A percentile compares a stretch with the other conserved stretches of the same genome.
These are phyloP conservation scores for Tothia fuscella DNA, from an alignment of 2,329 filamentous ascomycete genomes.

Conservation along the genomic window DNA sequence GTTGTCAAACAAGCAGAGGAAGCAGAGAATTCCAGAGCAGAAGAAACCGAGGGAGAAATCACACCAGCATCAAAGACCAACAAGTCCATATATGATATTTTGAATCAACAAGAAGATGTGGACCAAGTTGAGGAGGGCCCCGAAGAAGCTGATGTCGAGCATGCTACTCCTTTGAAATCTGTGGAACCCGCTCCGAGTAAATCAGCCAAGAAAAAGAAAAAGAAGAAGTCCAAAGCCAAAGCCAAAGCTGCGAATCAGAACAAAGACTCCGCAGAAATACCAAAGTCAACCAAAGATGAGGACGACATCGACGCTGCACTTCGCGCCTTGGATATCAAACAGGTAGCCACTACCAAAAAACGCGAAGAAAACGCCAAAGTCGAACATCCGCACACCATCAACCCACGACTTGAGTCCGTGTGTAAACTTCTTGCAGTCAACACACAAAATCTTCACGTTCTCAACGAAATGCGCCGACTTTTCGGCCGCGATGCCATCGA, in stretches of 20 bases:
- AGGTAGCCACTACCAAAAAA: not conserved
- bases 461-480: conserved; percentile 78
- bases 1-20: conserved; percentile 28
- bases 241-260: conserved; percentile 17
- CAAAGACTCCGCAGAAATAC: conserved; percentile 14
- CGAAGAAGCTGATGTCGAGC: conserved; percentile 29
- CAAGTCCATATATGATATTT: conserved; percentile 3
- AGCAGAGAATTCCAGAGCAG: conserved; percentile 13
- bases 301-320: conserved; percentile 12
- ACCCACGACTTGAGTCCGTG: conserved; percentile 34
- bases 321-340: conserved; percentile 11
- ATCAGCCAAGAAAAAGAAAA: conserved; percentile 15
- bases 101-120: conserved; percentile 15
- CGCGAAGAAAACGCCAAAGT: conserved; percentile 13
- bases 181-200: conserved; percentile 2
- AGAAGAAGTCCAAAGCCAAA: conserved; percentile 14
- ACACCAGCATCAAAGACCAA: not conserved
- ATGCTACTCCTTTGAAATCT: conserved; percentile 12
- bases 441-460: conserved; percentile 65
- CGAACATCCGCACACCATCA: conserved; percentile 21
- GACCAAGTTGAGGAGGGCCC: conserved; percentile 24
- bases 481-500: conserved; percentile 55
- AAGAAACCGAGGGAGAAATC: conserved; percentile 23
- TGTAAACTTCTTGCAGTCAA: conserved; percentile 47
- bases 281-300: conserved; percentile 16